Evolutionary conservation across 371 early-diverging fungal genomes (phyloP), one percentile per base, ranked within the genome.

Genomic region (Rhizopus arrhizus): DNA sequence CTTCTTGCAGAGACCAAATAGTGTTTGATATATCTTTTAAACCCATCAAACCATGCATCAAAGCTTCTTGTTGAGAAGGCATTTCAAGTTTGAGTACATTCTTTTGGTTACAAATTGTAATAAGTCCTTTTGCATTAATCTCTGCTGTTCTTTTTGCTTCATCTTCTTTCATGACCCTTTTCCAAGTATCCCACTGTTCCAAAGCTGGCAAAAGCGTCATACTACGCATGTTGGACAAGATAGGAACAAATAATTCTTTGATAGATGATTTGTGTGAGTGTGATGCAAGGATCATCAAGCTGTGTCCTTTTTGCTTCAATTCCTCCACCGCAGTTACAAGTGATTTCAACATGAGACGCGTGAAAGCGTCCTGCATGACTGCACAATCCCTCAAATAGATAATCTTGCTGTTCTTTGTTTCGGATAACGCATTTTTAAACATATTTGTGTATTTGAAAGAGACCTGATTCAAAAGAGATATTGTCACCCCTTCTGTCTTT

Each of bases 381-480:
- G 69, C 72, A 57, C 77, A 77, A 42, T 84, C 85, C 40, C 78
- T 68, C 47, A 84, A 49, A 46, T 80, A 82, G 15, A 84, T 58
- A 33, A 78, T 78, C 61, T 77, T 49, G 32, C 35, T 50, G 53
- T 48, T 35, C 53, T 4, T 4, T 48, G 34, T 28, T 46, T 16
- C 32, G 13, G 54, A 38, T n/a, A 65, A 50, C 7, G 64, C 38
- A 0, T 46, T 47, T 59, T 59, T 66, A 46, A 69, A 70, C 58
- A 64, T 70, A n/a, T 34, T 55, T 35, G 64, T 63, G 16, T 56
- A 62, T 53, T 51, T 56, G 10, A 7, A 13, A 0, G 61, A 58
- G 0, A 66, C 36, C 12, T 61, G 58, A 15, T 40, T 58, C 2
- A 66, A 16, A 0, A 58, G 32, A 36, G 52, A 41, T 38, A 53